Base-by-base conservation (phyloP, 148 eudicot genomes). In the Rhododendron mucronatum region DNA sequence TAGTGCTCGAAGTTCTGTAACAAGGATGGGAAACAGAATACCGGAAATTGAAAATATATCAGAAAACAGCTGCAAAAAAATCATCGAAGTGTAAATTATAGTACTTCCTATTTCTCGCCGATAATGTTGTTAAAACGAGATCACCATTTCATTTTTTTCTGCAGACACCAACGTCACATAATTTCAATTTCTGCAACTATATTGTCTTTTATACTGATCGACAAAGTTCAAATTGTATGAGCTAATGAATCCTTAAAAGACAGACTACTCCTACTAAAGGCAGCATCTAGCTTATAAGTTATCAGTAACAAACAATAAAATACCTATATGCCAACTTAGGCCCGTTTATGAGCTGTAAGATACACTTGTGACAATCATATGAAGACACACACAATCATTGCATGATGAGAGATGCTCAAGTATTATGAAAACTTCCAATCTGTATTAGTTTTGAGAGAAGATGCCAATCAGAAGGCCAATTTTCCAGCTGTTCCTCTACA, bases 1-100 rank as follows among this genome's bases (percentile, higher is more conserved):
- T 21, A 96, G 90, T 37, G 86, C 90, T 86, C 84, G 91, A 41
- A 94, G 91, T 87, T 96, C 98, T 96, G 88, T 53, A 83, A 85
- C 84, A 78, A 84, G 39, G 20, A 80, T 28, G 39, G 77, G 39
- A 37, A 77, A 57, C 18, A 87, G 69, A 82, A 45, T 55, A 75
- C 65, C 23, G 33, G 28, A 82, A 4, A 18, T 23, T 37, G 16
- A 21, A 39, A 37, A 57, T 51, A 39, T 83, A 39, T 83, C 21
- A 81, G 26, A 51, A n/a, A 81, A 74, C 4, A 55, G 80, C 44
- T 0, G 0, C 26, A 37, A 55, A 82, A 37, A 20, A 33, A 53
- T 33, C 59, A 55, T 55, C 59, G 13, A 82, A 21, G 15, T 26
- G 59, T 35, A 37, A 21, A 39, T 28, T 37, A 59, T 12, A 57